phyloP scores from a whole-genome alignment of 192 early-diverging fungal genomes.

The Dissophora ornata region DNA sequence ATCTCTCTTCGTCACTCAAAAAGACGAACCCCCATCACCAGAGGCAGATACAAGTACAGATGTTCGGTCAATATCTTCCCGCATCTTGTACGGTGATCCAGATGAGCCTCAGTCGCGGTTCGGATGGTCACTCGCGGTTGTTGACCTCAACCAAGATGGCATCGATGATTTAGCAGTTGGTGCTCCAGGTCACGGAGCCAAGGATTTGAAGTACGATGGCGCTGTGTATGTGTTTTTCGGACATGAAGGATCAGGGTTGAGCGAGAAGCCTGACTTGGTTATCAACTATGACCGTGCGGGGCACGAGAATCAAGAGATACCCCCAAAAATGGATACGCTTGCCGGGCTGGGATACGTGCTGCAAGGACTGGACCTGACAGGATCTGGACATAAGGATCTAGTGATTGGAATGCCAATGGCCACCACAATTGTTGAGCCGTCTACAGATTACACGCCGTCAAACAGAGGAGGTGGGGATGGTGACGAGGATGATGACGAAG shows the following conservation, averaged over 20 bases:
- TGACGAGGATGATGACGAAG: conserved; percentile 6
- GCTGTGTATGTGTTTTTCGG: conserved; percentile 79
- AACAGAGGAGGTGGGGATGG: neutral
- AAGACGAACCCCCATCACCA: too few relatives aligned
- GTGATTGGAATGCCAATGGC: conserved; percentile 72
- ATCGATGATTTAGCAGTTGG: conserved; percentile 87
- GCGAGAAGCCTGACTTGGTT: conserved; percentile 58
- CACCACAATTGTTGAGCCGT: conserved; percentile 7
- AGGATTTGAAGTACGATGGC: conserved; percentile 56
- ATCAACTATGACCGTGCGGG: conserved; percentile 45
- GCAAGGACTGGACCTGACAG: conserved; percentile 70
- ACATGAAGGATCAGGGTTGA: conserved; percentile 57
- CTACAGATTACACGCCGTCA: neutral
- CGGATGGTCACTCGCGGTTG: conserved; percentile 78
- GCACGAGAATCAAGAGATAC: neutral
- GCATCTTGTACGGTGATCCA: conserved; percentile 16
- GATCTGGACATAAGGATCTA: conserved; percentile 73
- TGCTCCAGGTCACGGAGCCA: conserved; percentile 61
- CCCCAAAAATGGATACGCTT: conserved; percentile 7
- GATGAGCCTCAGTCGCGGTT: conserved; percentile 64
- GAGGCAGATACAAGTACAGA: conserved; percentile 41
- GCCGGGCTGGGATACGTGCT: conserved; percentile 61
- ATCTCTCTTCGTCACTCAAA: conserved; percentile 11
- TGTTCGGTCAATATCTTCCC: conserved; percentile 57
- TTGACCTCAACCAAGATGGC: conserved; percentile 88